Evolutionary conservation across 208 protist genomes (phyloP).

Genomic region (Leishmania guyanensis): DNA sequence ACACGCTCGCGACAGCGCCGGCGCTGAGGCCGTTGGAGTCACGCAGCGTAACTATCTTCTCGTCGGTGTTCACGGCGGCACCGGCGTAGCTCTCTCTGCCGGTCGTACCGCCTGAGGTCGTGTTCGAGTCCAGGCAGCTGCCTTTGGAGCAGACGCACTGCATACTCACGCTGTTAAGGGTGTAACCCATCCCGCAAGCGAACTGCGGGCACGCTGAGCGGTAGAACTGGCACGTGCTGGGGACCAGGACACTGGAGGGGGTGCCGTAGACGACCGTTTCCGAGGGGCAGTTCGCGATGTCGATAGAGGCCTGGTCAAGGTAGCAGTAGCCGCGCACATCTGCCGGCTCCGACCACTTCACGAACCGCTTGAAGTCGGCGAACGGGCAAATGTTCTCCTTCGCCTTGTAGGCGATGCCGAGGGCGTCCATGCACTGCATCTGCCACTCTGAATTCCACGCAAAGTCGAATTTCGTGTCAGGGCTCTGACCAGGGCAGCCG

Average conservation of each 20-base stretch:
- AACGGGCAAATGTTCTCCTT: slow-evolving; percentile 49
- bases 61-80: neutral
- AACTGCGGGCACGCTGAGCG: slow-evolving; percentile 29
- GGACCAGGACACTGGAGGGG: slow-evolving; percentile 12
- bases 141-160: slow-evolving; percentile 35
- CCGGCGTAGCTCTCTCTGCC: neutral
- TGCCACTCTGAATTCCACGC: slow-evolving; percentile 41
- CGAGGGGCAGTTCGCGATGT: slow-evolving; percentile 38
- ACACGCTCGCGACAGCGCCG: slow-evolving; percentile 31
- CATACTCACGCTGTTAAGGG: slow-evolving; percentile 27
- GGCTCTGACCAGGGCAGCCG: slow-evolving; percentile 44
- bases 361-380: slow-evolving; percentile 51
- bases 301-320: slow-evolving; percentile 38
- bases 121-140: slow-evolving; percentile 7
- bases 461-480: slow-evolving; percentile 38
- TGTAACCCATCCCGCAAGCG: slow-evolving; percentile 29
- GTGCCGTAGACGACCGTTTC: slow-evolving; percentile 19
- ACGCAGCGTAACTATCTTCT: neutral
- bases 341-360: slow-evolving; percentile 43
- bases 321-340: slow-evolving; percentile 53
- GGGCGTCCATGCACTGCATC: slow-evolving; percentile 54
- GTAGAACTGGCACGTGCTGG: slow-evolving; percentile 38
- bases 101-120: neutral
- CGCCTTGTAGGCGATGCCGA: slow-evolving; percentile 40
- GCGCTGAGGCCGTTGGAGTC: slow-evolving; percentile 17